Conservation (phyloP, 2,329 filamentous ascomycete species). For the Ilyonectria sp. region DNA sequence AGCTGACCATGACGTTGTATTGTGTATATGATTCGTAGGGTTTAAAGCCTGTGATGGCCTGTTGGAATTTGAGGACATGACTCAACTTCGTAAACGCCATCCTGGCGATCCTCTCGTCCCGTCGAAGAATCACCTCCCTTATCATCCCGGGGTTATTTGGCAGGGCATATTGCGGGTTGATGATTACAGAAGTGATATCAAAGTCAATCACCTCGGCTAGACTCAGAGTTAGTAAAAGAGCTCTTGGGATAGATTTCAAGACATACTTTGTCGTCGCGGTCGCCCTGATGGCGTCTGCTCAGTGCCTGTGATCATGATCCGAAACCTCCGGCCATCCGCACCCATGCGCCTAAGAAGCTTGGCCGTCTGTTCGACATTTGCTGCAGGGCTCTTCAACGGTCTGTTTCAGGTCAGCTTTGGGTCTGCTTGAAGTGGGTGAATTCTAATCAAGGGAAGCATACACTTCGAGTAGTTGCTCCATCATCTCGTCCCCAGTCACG, state of each 20-base stretch:
- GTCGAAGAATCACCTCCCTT: constrained; percentile 49
- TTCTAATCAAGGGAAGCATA: constrained; percentile 19
- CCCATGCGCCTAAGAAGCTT: constrained; percentile 50
- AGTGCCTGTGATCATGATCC: constrained; percentile 46
- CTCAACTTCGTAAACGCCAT: constrained; percentile 46
- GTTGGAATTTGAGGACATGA: constrained; percentile 52
- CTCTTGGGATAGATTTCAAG: background rate
- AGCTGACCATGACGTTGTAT: constrained; percentile 48
- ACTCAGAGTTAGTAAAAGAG: constrained; percentile 20
- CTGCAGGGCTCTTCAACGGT: constrained; percentile 36
- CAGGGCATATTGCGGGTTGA: constrained; percentile 51
- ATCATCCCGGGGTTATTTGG: constrained; percentile 37
- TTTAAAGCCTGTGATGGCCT: constrained; percentile 53
- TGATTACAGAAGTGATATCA: constrained; percentile 46
- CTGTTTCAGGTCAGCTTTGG: constrained; percentile 30
- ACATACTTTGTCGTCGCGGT: constrained; percentile 44
- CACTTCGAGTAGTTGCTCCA: constrained; percentile 52
- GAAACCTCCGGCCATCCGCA: constrained; percentile 46
- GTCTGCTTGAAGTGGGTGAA: background rate
- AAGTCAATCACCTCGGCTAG: constrained; percentile 51
- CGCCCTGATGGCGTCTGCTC: constrained; percentile 39
- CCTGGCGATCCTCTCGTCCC: constrained; percentile 51
- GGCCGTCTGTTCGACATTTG: constrained; percentile 41
- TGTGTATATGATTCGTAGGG: constrained; percentile 48
- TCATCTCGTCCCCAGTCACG: constrained; percentile 51